These are phyloP conservation scores for Bromus sterilis DNA, from an alignment of 176 grass and related monocot species.

Conservation along the genomic window DNA sequence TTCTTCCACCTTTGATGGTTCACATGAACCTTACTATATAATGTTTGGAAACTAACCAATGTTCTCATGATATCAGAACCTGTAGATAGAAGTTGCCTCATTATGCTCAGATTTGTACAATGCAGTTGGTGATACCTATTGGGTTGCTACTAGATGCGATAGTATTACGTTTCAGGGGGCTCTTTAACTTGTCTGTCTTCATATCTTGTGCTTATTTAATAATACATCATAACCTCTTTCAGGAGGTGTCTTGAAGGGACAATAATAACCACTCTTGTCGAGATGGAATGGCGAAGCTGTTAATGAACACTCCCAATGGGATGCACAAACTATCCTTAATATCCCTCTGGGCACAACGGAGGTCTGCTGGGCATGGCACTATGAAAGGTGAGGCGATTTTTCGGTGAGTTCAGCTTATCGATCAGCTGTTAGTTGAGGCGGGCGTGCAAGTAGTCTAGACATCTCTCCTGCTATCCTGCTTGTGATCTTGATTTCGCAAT, in stretches of 20 bases:
- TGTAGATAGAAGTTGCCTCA: conserved; percentile 73
- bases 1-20: neutral
- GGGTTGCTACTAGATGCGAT: conserved; percentile 77
- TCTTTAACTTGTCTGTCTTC: neutral
- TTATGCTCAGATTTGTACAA: conserved; percentile 85
- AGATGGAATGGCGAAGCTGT: too few relatives aligned
- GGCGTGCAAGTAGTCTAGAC: too few relatives aligned
- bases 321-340: too few relatives aligned
- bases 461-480: too few relatives aligned
- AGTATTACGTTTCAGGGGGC: conserved; percentile 61
- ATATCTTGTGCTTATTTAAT: conserved; percentile 5
- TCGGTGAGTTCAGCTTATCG: too few relatives aligned
- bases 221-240: conserved; percentile 39
- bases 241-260: conserved; percentile 97
- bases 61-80: conserved; percentile 24
- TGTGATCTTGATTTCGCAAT: too few relatives aligned
- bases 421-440: too few relatives aligned
- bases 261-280: conserved; percentile 92
- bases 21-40: conserved; percentile 7
- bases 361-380: too few relatives aligned
- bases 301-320: too few relatives aligned
- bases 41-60: conserved; percentile 11
- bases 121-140: conserved; percentile 82
- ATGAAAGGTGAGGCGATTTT: too few relatives aligned
- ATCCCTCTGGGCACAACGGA: too few relatives aligned